These are phyloP conservation scores for Capronia coronata DNA, from an alignment of 2,329 filamentous ascomycete species.

Conservation along the genomic window DNA sequence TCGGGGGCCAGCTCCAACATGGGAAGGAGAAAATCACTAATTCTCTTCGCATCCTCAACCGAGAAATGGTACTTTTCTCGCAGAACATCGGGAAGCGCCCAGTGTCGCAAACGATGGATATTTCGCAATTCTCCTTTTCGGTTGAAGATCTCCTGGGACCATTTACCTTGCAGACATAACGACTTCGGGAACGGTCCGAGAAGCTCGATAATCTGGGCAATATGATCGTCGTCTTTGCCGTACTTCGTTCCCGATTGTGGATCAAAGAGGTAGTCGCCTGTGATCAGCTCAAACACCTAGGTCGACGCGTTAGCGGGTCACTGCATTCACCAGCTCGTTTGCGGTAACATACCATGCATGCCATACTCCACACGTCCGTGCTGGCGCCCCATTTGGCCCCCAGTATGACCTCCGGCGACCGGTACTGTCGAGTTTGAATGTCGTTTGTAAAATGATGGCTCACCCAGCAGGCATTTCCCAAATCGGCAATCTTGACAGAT, in stretches of 20 bases:
- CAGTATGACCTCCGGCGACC: slow-evolving; percentile 93
- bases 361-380: slow-evolving; percentile 99
- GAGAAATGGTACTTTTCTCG: slow-evolving; percentile 96
- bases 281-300: slow-evolving; percentile 96
- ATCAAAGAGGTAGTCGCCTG: slow-evolving; percentile 96
- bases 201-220: slow-evolving; percentile 96
- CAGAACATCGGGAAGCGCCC: slow-evolving; percentile 87
- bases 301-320: not conserved
- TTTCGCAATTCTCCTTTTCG: slow-evolving; percentile 94
- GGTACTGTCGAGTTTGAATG: slow-evolving; percentile 95
- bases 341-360: slow-evolving; percentile 71
- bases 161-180: slow-evolving; percentile 86
- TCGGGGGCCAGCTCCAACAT: slow-evolving; percentile 88
- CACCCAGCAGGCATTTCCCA: slow-evolving; percentile 98
- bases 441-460: slow-evolving; percentile 99
- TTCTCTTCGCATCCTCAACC: slow-evolving; percentile 69
- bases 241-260: slow-evolving; percentile 98
- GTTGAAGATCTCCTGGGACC: slow-evolving; percentile 98
- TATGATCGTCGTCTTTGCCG: slow-evolving; percentile 98
- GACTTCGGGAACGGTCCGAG: slow-evolving; percentile 90
- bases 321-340: slow-evolving; percentile 1
- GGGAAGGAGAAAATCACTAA: slow-evolving; percentile 76
- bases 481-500: slow-evolving; percentile 96
- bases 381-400: slow-evolving; percentile 99
- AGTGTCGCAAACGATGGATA: slow-evolving; percentile 92